Evolutionary conservation across 2,329 filamentous ascomycete species (phyloP), one percentile per base, ranked within the genome.

Genomic region (Epicoccum nigrum): DNA sequence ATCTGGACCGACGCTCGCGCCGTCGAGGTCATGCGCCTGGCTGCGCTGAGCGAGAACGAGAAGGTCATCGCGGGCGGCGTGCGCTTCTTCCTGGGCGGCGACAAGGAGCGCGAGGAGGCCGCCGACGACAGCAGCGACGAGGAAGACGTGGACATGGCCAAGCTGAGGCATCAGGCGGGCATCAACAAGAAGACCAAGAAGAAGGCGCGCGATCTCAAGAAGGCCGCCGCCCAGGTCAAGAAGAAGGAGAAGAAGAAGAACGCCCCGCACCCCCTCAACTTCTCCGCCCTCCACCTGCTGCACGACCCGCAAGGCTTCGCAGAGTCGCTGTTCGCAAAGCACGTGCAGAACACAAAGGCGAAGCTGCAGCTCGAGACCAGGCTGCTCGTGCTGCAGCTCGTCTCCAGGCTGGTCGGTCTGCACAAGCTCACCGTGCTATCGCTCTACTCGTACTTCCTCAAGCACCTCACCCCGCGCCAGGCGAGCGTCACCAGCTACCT

Each of bases 111-210:
- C 60, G 94, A 99, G 72, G 93, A 97, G 64, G 80, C 90, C 1
- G 78, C 76, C 42, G 90, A 95, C 48, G 93, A 97, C 56, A 90
- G 86, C 74, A 92, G 89, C 67, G 89, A 91, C 60, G 69, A 95
- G 33, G 89, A 91, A 33, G 83, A 86, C 1, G 74, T 88, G 27
- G 92, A 97, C 70, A 83, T 99, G 62, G 85, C 82, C 51, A 89
- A 90, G 72, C 76, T 97, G 49, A 87, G 88, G 70, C 92, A 97
- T 73, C 89, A 94, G 73, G 83, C 86, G 21, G 88, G 86, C 34
- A 95, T 97, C 77, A 97, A 96, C 80, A 99, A 97, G 77, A 99
- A 97, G 80, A 89, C 86, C 13, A 93, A 89, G 72, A 97, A 97
- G 80, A 87, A 90, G 62, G 84, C 87, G 43, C 89, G 88, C 64